Base-by-base conservation (phyloP, 1,284 basidiomycete genomes). In the Pholiota adiposa region DNA sequence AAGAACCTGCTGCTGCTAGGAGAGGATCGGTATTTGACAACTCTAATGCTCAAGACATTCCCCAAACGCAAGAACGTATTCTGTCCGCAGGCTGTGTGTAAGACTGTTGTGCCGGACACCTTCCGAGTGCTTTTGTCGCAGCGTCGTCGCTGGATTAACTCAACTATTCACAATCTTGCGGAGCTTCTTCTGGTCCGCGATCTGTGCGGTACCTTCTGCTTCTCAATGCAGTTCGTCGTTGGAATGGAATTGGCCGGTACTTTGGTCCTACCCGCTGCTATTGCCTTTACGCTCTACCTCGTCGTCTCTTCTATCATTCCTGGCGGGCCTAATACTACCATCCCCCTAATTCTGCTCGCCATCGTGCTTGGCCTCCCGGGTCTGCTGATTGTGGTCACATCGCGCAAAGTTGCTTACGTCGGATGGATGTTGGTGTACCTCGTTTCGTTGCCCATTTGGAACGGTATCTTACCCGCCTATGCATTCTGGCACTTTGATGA, bases 401-500 rank as follows among this genome's bases (percentile, higher is more conserved):
- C 94, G 3, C 86, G 95, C 74, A 98, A 98, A 81, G 67, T 97
- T 63, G 91, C 92, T 18, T 98, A 98, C 73, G 83, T 98, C 51
- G 90, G 96, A 8, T 99, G 97, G 97, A 98, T 99, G 95, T 63
- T 97, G 62, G 81, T 98, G 63, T 99, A 99, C 74, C 85, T 99
- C 14, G 51, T 97, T 59, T 97, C 96, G 19, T 81, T 98, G 34
- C 96, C 96, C 3, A 87, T 98, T 54, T 98, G 96, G 96, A 98
- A 98, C 79, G 94, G 96, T 69, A 82, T 97, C 62, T 84, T 98
- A 9, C 96, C 96, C 1, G 89, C 93, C 1, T 98, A 98, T 76
- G 86, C 96, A 34, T 99, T 94, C 79, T 98, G 96, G 96, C 96
- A 98, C 77, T 98, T 99, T 75, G 97, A 99, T 73, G 97, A 99